Conservation (phyloP, 2,329 filamentous ascomycete species). For the Ceratocystis alfenasii region DNA sequence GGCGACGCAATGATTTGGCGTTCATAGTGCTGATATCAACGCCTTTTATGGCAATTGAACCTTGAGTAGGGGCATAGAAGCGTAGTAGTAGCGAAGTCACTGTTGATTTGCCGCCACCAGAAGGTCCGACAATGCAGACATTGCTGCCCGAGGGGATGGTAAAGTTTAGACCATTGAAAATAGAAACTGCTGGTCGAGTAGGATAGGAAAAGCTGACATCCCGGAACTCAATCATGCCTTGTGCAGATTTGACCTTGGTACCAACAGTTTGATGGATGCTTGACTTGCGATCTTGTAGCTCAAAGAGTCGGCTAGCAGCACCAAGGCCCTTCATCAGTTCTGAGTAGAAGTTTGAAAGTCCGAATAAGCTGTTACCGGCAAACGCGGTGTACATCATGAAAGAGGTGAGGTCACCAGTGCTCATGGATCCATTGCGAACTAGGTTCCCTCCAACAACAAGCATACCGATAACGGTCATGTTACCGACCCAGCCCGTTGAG, state of each 20-base stretch:
- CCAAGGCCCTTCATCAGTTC: constrained; percentile 99
- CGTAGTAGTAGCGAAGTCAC: constrained; percentile 82
- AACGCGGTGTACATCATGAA: constrained; percentile 98
- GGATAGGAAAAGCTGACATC: constrained; percentile 85
- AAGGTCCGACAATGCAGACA: constrained; percentile 91
- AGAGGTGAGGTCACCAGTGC: constrained; percentile 81
- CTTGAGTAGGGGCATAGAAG: constrained; percentile 75
- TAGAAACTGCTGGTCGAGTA: constrained; percentile 78
- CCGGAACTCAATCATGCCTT: constrained; percentile 78
- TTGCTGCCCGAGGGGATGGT: constrained; percentile 87
- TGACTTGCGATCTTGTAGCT: constrained; percentile 81
- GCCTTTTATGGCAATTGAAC: constrained; percentile 71
- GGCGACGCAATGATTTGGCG: constrained; percentile 78
- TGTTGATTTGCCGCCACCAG: constrained; percentile 90
- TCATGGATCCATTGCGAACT: constrained; percentile 75
- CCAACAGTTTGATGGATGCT: constrained; percentile 82
- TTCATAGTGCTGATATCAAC: constrained; percentile 78
- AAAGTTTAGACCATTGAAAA: constrained; percentile 82
- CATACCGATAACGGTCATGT: constrained; percentile 87
- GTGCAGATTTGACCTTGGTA: constrained; percentile 64
- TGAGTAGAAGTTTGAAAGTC: constrained; percentile 89
- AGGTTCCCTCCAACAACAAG: constrained; percentile 83
- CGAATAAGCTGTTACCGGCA: constrained; percentile 75
- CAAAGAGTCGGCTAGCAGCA: constrained; percentile 89
- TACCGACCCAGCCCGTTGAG: constrained; percentile 80